These are phyloP conservation scores for Lentinula boryana DNA, from an alignment of 768 basidiomycete genomes.

Conservation along the genomic window DNA sequence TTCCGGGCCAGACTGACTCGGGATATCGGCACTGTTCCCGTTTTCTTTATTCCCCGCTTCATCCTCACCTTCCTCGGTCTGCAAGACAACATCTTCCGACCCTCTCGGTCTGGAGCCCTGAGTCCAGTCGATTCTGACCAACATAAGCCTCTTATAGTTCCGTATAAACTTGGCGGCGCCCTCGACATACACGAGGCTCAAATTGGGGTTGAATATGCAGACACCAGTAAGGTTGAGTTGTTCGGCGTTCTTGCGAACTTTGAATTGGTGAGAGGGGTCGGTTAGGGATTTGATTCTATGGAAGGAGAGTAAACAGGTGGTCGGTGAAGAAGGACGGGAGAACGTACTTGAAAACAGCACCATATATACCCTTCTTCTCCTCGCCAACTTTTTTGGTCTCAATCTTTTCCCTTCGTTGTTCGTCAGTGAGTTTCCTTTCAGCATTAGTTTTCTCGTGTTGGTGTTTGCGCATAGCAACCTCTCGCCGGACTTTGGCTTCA, in stretches of 20 bases:
- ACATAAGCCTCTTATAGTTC: conserved; percentile 83
- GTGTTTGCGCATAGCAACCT: conserved; percentile 87
- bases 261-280: conserved; percentile 94
- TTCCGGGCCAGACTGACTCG: conserved; percentile 3
- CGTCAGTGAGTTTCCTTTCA: conserved; percentile 87
- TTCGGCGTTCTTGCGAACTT: conserved; percentile 94
- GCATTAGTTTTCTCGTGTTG: conserved; percentile 91
- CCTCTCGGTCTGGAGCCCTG: conserved; percentile 80
- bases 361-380: conserved; percentile 78
- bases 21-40: conserved; percentile 9
- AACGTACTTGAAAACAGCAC: conserved; percentile 87
- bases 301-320: not conserved
- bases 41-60: conserved; percentile 17
- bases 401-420: conserved; percentile 81
- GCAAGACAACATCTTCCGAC: conserved; percentile 64
- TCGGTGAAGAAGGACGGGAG: not conserved
- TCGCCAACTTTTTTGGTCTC: conserved; percentile 84
- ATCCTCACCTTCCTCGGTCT: conserved; percentile 39
- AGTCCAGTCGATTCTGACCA: conserved; percentile 89
- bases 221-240: conserved; percentile 84
- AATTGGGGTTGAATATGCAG: conserved; percentile 85
- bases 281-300: conserved; percentile 76
- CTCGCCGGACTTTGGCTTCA: conserved; percentile 89
- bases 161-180: conserved; percentile 82
- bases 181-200: conserved; percentile 91